Percentiles rank a stretch among this genome's conserved stretches.
These are phyloP conservation scores for Fusarium heterosporum DNA, from an alignment of 2,329 filamentous ascomycete genomes.

Conservation along the genomic window DNA sequence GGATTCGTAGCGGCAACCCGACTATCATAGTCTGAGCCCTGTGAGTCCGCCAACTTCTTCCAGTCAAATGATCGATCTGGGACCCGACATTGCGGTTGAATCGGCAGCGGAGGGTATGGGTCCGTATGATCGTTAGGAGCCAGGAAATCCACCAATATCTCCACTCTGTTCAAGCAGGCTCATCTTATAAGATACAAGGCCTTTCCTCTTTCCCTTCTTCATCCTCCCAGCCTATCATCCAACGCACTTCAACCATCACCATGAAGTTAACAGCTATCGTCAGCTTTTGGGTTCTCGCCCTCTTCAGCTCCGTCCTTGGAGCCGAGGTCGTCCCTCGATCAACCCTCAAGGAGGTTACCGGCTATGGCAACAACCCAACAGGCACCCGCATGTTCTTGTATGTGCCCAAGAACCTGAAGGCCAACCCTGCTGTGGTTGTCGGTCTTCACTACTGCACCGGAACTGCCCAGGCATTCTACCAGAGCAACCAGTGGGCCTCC, in stretches of 20 bases:
- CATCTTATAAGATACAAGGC: neutral
- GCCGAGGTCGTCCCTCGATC: slow-evolving; percentile 14
- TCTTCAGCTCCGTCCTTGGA: slow-evolving; percentile 10
- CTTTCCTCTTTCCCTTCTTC: neutral
- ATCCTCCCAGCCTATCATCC: neutral
- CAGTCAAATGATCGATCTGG: neutral
- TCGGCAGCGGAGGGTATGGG: slow-evolving; percentile 19
- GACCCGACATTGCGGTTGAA: neutral
- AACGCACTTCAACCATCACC: neutral
- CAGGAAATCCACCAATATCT: neutral
- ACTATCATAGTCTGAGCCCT: neutral
- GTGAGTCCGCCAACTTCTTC: neutral
- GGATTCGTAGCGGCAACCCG: neutral
- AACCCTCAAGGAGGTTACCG: slow-evolving; percentile 5
- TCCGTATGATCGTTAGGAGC: slow-evolving; percentile 20
- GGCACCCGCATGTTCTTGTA: slow-evolving; percentile 23
- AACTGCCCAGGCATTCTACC: slow-evolving; percentile 5
- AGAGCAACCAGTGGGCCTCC: slow-evolving; percentile 16
- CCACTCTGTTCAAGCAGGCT: neutral
- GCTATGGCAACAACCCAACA: slow-evolving; percentile 19
- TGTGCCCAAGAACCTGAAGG: slow-evolving; percentile 15
- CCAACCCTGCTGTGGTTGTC: slow-evolving; percentile 23
- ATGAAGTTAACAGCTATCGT: slow-evolving; percentile 25
- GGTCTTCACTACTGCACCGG: slow-evolving; percentile 18
- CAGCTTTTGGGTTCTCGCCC: slow-evolving; percentile 17